Conservation (phyloP, 768 basidiomycete genomes). For the Tubosaeta sp. region DNA sequence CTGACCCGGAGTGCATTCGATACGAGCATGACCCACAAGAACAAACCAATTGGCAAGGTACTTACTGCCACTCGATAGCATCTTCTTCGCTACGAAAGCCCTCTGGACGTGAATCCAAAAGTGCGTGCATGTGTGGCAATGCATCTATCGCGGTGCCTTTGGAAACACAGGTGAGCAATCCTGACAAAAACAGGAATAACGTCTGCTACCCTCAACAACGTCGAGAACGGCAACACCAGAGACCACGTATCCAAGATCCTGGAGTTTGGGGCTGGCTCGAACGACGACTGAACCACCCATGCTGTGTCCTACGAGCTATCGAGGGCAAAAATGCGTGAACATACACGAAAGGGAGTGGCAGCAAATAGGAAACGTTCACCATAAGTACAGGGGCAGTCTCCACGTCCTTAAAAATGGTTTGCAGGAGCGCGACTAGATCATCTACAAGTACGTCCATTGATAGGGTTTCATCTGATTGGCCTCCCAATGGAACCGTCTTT, state of each 20-base stretch:
- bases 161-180: background rate
- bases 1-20: slow-evolving; percentile 36
- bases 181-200: background rate
- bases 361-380: slow-evolving; percentile 34
- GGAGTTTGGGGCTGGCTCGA: slow-evolving; percentile 61
- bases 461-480: slow-evolving; percentile 35
- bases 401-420: slow-evolving; percentile 65
- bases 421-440: slow-evolving; percentile 71
- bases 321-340: background rate
- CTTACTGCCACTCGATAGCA: slow-evolving; percentile 96
- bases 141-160: slow-evolving; percentile 90
- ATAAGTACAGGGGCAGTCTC: slow-evolving; percentile 64
- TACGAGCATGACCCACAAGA: background rate
- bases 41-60: slow-evolving; percentile 7
- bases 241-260: slow-evolving; percentile 64
- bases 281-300: slow-evolving; percentile 94
- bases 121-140: slow-evolving; percentile 85
- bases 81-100: slow-evolving; percentile 81
- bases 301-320: slow-evolving; percentile 85
- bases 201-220: slow-evolving; percentile 76
- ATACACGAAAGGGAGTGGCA: background rate
- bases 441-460: slow-evolving; percentile 65
- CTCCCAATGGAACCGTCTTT: slow-evolving; percentile 22
- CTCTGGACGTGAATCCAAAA: slow-evolving; percentile 81
- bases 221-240: slow-evolving; percentile 80